Evolutionary conservation across 306 rosid genomes (phyloP).

Genomic region (Crotalaria pallida): DNA sequence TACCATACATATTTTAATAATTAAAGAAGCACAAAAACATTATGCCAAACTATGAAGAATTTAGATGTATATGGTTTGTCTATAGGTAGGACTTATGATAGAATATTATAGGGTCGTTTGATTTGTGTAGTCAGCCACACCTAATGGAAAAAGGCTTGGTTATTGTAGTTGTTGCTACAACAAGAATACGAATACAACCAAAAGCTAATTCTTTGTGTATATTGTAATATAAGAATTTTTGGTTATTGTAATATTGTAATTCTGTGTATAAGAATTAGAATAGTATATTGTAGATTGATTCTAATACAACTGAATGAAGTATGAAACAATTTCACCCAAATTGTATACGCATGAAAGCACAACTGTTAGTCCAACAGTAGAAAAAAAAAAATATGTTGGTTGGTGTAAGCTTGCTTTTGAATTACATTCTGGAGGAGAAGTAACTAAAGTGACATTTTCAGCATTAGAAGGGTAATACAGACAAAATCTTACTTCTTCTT

Average conservation of each 20-base stretch:
- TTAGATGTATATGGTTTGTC: too few species aligned
- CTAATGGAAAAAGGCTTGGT: too few species aligned
- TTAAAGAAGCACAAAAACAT: too few species aligned
- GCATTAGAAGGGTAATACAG: neutral
- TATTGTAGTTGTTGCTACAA: too few species aligned
- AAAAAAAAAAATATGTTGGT: neutral
- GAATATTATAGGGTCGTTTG: too few species aligned
- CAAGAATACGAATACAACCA: neutral
- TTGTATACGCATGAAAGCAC: neutral
- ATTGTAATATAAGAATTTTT: too few species aligned
- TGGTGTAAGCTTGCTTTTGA: neutral
- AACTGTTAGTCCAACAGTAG: neutral
- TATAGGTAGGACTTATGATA: too few species aligned
- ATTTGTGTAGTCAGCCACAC: too few species aligned
- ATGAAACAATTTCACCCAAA: neutral
- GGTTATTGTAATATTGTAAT: too few species aligned
- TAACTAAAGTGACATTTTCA: slow-evolving; percentile 6
- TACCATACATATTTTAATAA: neutral
- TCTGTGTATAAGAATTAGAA: too few species aligned
- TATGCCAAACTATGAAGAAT: too few species aligned
- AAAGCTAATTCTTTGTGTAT: too few species aligned
- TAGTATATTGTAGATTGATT: neutral
- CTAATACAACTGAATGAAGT: neutral
- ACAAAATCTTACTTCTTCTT: slow-evolving; percentile 79
- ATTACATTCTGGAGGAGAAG: neutral